A percentile compares a stretch with the other conserved stretches of the same genome.
Evolutionary conservation across 2,329 filamentous ascomycete genomes (phyloP).

Genomic region (Gaeumannomyces sp.): DNA sequence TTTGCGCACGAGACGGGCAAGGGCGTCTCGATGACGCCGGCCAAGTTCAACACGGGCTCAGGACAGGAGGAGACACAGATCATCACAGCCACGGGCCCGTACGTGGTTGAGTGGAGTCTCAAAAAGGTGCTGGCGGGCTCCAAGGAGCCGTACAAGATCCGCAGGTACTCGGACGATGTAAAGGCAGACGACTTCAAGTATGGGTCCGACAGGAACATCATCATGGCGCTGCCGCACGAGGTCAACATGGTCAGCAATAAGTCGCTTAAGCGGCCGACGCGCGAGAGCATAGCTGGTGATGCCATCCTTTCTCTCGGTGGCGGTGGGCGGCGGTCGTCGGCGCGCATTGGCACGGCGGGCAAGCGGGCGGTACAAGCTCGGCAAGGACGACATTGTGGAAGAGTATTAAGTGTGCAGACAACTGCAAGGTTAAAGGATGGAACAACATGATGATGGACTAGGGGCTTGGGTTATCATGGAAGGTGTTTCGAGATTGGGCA

Average conservation of each 20-base stretch:
- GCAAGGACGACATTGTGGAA: conserved; percentile 78
- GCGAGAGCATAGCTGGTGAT: conserved; percentile 80
- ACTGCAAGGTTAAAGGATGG: not conserved
- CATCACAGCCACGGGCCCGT: conserved; percentile 92
- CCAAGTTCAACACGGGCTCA: conserved; percentile 87
- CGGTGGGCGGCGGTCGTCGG: conserved; percentile 39
- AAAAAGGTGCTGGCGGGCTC: conserved; percentile 78
- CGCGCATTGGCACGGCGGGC: conserved; percentile 45
- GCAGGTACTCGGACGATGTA: conserved; percentile 90
- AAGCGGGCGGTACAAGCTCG: conserved; percentile 65
- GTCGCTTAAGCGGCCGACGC: conserved; percentile 77
- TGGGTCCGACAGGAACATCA: conserved; percentile 94
- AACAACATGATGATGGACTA: not conserved
- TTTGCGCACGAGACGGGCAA: conserved; percentile 94
- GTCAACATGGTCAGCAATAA: conserved; percentile 95
- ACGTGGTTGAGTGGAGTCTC: conserved; percentile 93
- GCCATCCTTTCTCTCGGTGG: conserved; percentile 31
- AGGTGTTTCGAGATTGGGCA: not conserved
- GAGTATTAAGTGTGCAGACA: conserved; percentile 40
- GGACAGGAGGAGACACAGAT: conserved; percentile 83
- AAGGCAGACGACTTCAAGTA: conserved; percentile 99
- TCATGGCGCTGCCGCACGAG: conserved; percentile 92
- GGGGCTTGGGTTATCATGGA: not conserved
- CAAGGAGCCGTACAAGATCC: conserved; percentile 91
- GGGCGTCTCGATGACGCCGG: conserved; percentile 79